A percentile compares a stretch with the other conserved stretches of the same genome.
These are phyloP conservation scores for Chlamydomonas incerta DNA, from an alignment of 139 green algal genomes.

Conservation along the genomic window DNA sequence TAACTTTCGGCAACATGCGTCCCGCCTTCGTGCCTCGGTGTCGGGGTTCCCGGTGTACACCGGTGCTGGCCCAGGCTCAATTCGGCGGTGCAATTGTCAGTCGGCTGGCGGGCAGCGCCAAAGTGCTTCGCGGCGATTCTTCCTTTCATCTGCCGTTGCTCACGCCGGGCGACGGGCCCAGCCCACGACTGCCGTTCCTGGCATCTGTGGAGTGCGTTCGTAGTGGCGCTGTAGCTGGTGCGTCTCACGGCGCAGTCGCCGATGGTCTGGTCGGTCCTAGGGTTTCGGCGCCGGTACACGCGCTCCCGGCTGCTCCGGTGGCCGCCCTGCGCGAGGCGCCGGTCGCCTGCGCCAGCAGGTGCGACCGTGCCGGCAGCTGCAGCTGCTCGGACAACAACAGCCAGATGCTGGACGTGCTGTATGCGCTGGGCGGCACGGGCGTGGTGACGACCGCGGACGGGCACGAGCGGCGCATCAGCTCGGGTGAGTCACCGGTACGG, in stretches of 20 bases:
- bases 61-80: too few relatives aligned
- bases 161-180: background rate
- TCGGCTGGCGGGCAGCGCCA: background rate
- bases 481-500: too few relatives aligned
- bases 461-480: background rate
- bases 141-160: background rate
- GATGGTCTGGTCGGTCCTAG: too few relatives aligned
- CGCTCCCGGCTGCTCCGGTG: too few relatives aligned
- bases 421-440: slow-evolving; percentile 36
- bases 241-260: background rate
- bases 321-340: too few relatives aligned
- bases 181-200: background rate
- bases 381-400: background rate
- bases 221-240: too few relatives aligned
- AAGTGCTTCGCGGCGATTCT: background rate
- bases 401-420: slow-evolving; percentile 41
- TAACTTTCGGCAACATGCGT: too few relatives aligned
- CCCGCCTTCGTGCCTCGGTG: too few relatives aligned
- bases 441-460: background rate
- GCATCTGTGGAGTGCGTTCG: slow-evolving; percentile 15
- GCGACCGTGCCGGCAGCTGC: too few relatives aligned
- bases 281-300: too few relatives aligned
- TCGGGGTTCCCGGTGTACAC: too few relatives aligned
- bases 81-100: slow-evolving; percentile 34
- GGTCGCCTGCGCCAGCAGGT: background rate